Percentiles rank a stretch among this genome's conserved stretches.
phyloP scores from a whole-genome alignment of 257 asterid species.

The Ophiorrhiza pumila region DNA sequence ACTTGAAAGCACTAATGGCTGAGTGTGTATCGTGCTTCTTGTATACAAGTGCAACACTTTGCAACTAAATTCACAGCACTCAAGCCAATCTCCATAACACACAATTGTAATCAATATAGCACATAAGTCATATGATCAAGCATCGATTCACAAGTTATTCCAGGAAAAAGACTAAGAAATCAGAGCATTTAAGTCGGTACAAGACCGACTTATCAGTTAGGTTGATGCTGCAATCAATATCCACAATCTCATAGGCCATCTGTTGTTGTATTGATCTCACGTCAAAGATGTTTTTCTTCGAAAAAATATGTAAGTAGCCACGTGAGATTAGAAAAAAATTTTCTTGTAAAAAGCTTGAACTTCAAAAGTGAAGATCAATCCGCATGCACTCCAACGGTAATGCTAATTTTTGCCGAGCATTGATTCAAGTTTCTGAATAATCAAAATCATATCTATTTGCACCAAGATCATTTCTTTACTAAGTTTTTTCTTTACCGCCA shows the following conservation, averaged over 20 bases:
- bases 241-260: slow-evolving; percentile 58
- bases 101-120: too few relatives aligned
- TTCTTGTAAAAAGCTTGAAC: slow-evolving; percentile 46
- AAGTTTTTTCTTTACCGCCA: slow-evolving; percentile 41
- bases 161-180: too few relatives aligned
- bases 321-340: slow-evolving; percentile 56
- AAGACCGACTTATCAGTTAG: too few relatives aligned
- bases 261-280: slow-evolving; percentile 52
- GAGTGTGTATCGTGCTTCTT: too few relatives aligned
- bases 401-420: slow-evolving; percentile 51
- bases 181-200: too few relatives aligned
- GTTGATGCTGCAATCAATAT: slow-evolving; percentile 25
- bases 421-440: slow-evolving; percentile 68
- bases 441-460: slow-evolving; percentile 46
- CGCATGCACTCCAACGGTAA: slow-evolving; percentile 72
- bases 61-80: too few relatives aligned
- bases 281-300: slow-evolving; percentile 52
- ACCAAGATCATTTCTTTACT: slow-evolving; percentile 44
- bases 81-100: too few relatives aligned
- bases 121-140: too few relatives aligned
- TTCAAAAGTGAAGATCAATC: slow-evolving; percentile 61
- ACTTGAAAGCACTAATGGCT: too few relatives aligned
- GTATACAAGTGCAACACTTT: too few relatives aligned
- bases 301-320: slow-evolving; percentile 67
- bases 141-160: too few relatives aligned